Conservation (phyloP, 2,329 filamentous ascomycete species). For the Rhynchosporium secalis region DNA sequence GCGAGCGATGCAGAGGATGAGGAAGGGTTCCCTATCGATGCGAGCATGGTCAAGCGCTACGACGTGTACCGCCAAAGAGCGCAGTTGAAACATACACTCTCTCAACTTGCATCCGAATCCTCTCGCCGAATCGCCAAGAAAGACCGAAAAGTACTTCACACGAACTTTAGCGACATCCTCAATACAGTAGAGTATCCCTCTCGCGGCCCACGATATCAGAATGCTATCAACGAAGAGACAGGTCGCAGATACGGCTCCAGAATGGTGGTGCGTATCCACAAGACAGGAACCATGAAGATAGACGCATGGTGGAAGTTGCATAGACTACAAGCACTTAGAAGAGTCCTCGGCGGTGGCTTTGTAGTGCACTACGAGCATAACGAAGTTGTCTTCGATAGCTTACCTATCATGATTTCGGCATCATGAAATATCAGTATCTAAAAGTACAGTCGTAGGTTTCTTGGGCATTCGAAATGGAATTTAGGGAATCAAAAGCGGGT, state of each 20-base stretch:
- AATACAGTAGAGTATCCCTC: conserved; percentile 66
- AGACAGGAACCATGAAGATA: conserved; percentile 60
- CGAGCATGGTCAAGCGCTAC: conserved; percentile 61
- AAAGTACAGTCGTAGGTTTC: neutral
- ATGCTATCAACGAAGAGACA: conserved; percentile 60
- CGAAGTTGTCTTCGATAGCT: conserved; percentile 57
- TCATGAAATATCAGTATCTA: neutral
- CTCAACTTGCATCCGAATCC: conserved; percentile 59
- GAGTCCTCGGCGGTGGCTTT: conserved; percentile 62
- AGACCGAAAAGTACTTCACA: conserved; percentile 65
- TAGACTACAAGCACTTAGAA: conserved; percentile 59
- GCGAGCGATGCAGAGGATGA: conserved; percentile 47
- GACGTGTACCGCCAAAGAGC: conserved; percentile 64
- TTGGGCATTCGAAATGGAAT: conserved; percentile 2
- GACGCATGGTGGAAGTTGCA: conserved; percentile 75
- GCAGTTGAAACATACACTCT: conserved; percentile 59
- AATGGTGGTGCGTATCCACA: conserved; percentile 59
- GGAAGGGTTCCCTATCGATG: conserved; percentile 40
- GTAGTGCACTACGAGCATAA: conserved; percentile 63
- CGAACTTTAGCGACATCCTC: conserved; percentile 64
- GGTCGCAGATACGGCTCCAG: conserved; percentile 61
- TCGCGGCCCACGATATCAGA: conserved; percentile 65
- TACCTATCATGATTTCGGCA: conserved; percentile 44
- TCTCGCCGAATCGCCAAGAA: conserved; percentile 64
- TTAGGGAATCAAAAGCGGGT: neutral